These are phyloP conservation scores for Hibiscus syriacus DNA, from an alignment of 345 rosid genomes.

Conservation along the genomic window DNA sequence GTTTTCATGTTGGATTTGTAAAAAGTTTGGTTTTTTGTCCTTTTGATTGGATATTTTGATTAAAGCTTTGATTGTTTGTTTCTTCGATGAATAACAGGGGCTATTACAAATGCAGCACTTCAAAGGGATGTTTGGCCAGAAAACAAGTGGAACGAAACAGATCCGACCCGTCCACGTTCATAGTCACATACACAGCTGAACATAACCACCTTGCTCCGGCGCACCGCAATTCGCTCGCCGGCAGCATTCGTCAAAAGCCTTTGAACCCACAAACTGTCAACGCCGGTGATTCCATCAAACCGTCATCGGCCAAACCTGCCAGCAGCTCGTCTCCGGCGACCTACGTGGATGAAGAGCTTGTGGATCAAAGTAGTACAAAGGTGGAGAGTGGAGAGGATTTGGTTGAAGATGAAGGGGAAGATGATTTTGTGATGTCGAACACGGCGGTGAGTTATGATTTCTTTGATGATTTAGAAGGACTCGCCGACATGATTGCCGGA, in stretches of 20 bases:
- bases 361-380: slow-evolving; percentile 27
- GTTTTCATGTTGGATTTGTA: no score
- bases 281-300: slow-evolving; percentile 24
- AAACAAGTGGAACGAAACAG: no score
- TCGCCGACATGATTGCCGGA: slow-evolving; percentile 31
- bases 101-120: slow-evolving; percentile 91
- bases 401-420: slow-evolving; percentile 55
- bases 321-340: slow-evolving; percentile 11
- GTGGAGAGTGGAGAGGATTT: slow-evolving; percentile 43
- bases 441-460: slow-evolving; percentile 69
- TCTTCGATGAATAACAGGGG: slow-evolving; percentile 42
- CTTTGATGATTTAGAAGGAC: slow-evolving; percentile 63
- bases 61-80: slow-evolving; percentile 8
- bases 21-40: neutral
- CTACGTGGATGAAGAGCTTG: slow-evolving; percentile 43
- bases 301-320: slow-evolving; percentile 29
- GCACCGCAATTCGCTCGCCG: slow-evolving; percentile 93
- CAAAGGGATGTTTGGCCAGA: no score
- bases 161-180: no score
- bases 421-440: slow-evolving; percentile 48
- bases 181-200: no score
- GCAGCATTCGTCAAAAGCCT: slow-evolving; percentile 77
- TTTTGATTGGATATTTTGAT: slow-evolving; percentile 5
- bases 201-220: no score
- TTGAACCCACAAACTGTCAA: slow-evolving; percentile 19